Evolutionary conservation across 257 asterid species (phyloP).

Genomic region (Jaltomata sinuosa): DNA sequence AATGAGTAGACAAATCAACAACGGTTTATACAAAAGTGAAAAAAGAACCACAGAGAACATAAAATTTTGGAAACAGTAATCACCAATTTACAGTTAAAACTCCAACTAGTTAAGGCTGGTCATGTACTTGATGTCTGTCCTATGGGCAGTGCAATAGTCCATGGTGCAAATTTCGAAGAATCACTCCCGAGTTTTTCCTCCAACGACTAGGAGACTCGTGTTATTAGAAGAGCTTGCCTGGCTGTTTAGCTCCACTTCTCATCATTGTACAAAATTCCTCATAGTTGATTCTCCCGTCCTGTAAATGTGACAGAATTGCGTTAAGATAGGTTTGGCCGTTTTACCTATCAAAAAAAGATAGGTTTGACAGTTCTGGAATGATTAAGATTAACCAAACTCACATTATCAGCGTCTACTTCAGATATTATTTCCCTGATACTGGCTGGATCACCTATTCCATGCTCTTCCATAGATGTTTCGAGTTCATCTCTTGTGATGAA

Average conservation of each 20-base stretch:
- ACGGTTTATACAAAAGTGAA: not conserved
- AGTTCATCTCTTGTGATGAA: conserved; percentile 76
- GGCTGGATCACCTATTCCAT: conserved; percentile 57
- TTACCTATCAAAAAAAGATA: not conserved
- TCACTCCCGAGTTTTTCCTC: not conserved
- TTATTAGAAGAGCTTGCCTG: conserved; percentile 36
- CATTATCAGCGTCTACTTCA: conserved; percentile 84
- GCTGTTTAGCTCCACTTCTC: conserved; percentile 63
- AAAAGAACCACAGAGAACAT: not conserved
- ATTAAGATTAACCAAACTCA: conserved; percentile 14
- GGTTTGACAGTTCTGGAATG: not conserved
- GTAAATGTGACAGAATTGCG: not conserved
- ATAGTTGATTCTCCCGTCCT: conserved; percentile 84
- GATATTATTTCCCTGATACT: conserved; percentile 62
- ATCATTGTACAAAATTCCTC: conserved; percentile 81
- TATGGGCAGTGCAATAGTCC: not conserved
- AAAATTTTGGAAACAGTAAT: not conserved
- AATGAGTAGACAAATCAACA: not conserved
- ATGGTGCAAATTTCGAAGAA: not conserved
- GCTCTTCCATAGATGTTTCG: conserved; percentile 65
- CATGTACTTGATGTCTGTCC: not conserved
- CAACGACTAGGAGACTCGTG: not conserved
- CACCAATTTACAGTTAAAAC: not conserved
- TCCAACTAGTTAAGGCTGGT: not conserved
- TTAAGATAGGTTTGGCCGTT: not conserved